Base-by-base conservation (phyloP, 2,329 filamentous ascomycete genomes). In the Tolypocladium ovalisporum region DNA sequence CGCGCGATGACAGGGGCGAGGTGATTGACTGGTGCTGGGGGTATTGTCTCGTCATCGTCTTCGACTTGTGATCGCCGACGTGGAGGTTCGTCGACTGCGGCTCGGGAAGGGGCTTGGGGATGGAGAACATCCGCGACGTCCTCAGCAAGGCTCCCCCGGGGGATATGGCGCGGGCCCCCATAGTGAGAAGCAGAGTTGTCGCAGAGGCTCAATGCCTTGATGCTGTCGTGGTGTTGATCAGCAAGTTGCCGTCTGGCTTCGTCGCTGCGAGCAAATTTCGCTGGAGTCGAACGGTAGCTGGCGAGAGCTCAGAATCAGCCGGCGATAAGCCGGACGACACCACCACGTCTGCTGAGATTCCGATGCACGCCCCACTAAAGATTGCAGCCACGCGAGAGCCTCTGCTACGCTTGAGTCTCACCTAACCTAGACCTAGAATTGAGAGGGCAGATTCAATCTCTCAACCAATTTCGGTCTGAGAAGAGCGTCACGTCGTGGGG, bases 11-110 rank as follows among this genome's bases (percentile, higher is more conserved):
- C 51, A 80, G 75, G 7, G 90, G 87, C 0, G 90, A 92, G 17
- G 87, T 86, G 68, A 97, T 88, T 60, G 91, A 83, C 68, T 94
- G 89, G 69, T 88, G 82, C 55, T 85, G 90, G n/a, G 93, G 93
- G 72, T 87, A 88, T 35, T 84, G 81, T 59, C 83, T 79, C 17
- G 93, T 97, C 66, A 72, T 71, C 54, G 72, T 73, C n/a, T 65
- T 59, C 37, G 72, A 72, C 60, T 72, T 73, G 59, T 67, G 64
- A 54, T 71, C 64, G 56, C 66, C 66, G n/a, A 72, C 63, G 58
- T 69, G 65, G 36, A 71, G 60, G 61, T 63, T 68, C 59, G 74
- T 77, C 61, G 76, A 77, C 62, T 78, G 76, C 63, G 89, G 84
- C 47, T 79, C 75, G 22, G 87, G 84, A 55, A 97, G 80, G 27